Evolutionary conservation across 2,329 filamentous ascomycete species (phyloP).

Genomic region (Colletotrichum liaoningense): DNA sequence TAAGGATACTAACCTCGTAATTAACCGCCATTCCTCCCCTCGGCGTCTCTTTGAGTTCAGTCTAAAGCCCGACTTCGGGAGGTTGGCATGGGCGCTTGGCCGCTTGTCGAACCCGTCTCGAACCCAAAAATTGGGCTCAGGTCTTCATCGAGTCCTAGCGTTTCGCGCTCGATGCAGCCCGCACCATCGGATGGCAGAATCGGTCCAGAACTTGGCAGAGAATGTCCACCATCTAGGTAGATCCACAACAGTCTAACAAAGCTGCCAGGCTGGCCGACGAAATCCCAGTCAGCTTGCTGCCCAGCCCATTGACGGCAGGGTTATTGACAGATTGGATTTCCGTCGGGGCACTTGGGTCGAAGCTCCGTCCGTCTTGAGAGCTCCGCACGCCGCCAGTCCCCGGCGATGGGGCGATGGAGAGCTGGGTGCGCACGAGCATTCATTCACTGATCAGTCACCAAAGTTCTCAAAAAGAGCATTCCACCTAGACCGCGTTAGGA

Average conservation of each 20-base stretch:
- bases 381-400: constrained; percentile 21
- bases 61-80: background rate
- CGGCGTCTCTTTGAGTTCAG: background rate
- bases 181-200: constrained; percentile 21
- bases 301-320: background rate
- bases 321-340: constrained; percentile 5
- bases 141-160: constrained; percentile 3
- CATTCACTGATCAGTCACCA: no score
- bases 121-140: background rate
- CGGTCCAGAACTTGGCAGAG: background rate
- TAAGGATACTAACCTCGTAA: background rate
- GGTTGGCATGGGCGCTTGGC: background rate
- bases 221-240: background rate
- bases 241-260: background rate
- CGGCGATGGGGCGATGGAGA: background rate
- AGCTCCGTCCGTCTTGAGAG: constrained; percentile 5
- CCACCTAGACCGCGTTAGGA: background rate
- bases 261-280: background rate
- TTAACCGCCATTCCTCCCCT: background rate
- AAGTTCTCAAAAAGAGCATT: no score
- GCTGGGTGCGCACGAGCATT: background rate
- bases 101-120: constrained; percentile 3
- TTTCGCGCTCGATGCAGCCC: background rate
- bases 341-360: background rate
- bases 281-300: background rate